A percentile compares a stretch with the other conserved stretches of the same genome.
phyloP scores from a whole-genome alignment of 352 stramenopile species.

The Pythium scleroteichum region DNA sequence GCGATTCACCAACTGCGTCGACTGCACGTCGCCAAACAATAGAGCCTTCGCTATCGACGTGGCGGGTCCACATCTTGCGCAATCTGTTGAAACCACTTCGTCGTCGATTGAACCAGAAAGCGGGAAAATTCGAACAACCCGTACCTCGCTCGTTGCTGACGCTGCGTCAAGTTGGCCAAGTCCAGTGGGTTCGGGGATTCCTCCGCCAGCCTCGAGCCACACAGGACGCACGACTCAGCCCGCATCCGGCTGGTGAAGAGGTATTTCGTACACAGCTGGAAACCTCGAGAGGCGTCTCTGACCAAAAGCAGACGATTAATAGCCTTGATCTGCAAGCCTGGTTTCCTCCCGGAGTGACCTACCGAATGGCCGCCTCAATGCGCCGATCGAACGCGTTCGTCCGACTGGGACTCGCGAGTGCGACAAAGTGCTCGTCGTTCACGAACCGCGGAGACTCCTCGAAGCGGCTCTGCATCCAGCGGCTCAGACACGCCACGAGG shows the following conservation, averaged over 20 bases:
- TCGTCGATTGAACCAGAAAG: neutral
- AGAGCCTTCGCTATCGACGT: conserved; percentile 2
- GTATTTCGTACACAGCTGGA: conserved; percentile 15
- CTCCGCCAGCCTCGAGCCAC: neutral
- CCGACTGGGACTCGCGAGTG: conserved; percentile 21
- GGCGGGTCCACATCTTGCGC: conserved; percentile 9
- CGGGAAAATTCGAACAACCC: neutral
- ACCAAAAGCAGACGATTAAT: too few relatives aligned
- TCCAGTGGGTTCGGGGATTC: neutral
- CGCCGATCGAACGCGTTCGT: conserved; percentile 26
- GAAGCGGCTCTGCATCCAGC: conserved; percentile 20
- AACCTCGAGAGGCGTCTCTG: conserved; percentile 20
- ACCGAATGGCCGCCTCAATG: conserved; percentile 23
- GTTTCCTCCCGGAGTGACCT: neutral
- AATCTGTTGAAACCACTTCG: neutral
- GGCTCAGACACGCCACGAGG: conserved; percentile 10
- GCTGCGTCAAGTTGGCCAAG: conserved; percentile 6
- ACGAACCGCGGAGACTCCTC: conserved; percentile 2
- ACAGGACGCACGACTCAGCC: conserved; percentile 17
- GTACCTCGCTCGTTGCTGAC: conserved; percentile 15
- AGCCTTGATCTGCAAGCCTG: neutral
- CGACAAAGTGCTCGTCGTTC: conserved; percentile 18
- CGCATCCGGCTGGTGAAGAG: conserved; percentile 21
- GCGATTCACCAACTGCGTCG: too few relatives aligned
- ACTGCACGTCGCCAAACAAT: too few relatives aligned